Evolutionary conservation across 2,329 filamentous ascomycete species (phyloP), one percentile per base, ranked within the genome.

Genomic region (Zymoseptoria brevis): DNA sequence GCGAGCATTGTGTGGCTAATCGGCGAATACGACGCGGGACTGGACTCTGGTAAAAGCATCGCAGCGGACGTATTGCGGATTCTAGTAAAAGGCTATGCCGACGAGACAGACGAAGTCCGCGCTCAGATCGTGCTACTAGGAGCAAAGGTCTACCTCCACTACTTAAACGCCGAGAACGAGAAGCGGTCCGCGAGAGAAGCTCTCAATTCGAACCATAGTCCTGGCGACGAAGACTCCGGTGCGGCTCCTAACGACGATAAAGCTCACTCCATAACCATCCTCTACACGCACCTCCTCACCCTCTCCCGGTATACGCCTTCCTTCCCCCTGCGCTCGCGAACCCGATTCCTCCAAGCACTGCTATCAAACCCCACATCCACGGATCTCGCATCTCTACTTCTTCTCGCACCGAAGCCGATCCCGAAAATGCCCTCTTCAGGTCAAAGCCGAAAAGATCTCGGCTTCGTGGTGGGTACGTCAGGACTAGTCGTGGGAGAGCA

Each of bases 1-100:
- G 94, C 94, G 2, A 96, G 90, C 54, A 96, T 99, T 63, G 88
- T 99, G 67, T 99, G 94, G 94, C 83, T 99, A 0, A 92, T 97
- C 0, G 94, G 94, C 52, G 94, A 99, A 74, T 97, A 95, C 68
- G 35, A 45, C 13, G 85, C 93, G 0, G 90, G 90, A 0, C 85
- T 90, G 58, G 83, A 87, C 35, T 56, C 62, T 8, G 87, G 92
- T 60, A 87, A 94, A 71, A 96, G 95, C 68, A 93, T 99, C 62
- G 94, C 94, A 0, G 87, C 93, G 0, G 94, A 99, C 69, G 91
- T 97, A 6, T 77, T 97, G 35, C 85, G 94, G 7, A 93, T 97
- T 50, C 77, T 99, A 2, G 82, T 91, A 51, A 93, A 91, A 72
- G 87, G 87, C 19, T 99, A 97, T 70, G 80, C 86, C 1, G 85